Base-by-base conservation (phyloP, 441 rosid genomes). In the Brassica balearica region DNA sequence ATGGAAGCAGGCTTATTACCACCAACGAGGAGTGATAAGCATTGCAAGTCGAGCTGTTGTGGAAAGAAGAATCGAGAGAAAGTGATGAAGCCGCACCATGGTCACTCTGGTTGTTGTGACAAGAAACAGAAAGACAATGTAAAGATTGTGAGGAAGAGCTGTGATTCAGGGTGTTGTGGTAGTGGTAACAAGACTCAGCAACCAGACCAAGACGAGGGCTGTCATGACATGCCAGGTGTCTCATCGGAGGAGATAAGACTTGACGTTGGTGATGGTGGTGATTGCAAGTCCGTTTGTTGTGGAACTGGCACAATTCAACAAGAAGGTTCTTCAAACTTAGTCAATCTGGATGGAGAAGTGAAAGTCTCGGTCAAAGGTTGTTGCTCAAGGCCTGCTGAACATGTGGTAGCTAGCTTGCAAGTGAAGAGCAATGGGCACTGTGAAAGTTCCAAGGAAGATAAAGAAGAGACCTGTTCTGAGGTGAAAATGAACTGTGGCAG, bases 401-500 rank as follows among this genome's bases (percentile, higher is more conserved):
- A 27, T n/a, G 22, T 66, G 58, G 68, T 69, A 38, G 71, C 65
- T 73, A 73, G 77, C 71, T 55, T 74, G 71, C 55, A 74, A 62
- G 41, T 22, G 51, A 78, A 78, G 69, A 17, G 60, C 8, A 17
- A n/a, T 63, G 65, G 41, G 8, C 56, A 12, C 32, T 59, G 29
- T 2, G 5, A 46, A 41, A 80, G 73, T 64, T 51, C 58, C 53
- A 67, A 73, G 23, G 73, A 9, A 2, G 65, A 9, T 15, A 67
- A 67, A 73, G 77, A 66, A 61, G 60, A 73, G 27, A 53, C 51
- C 3, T 36, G 71, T 62, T 66, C 76, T 10, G 72, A 65, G 71
- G 55, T 63, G 77, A 72, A 73, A 4, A 17, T 82, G 84, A 72
- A 55, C 5, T 85, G 87, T 46, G 51, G 36, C 71, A 86, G 83